Percentiles rank a stretch among this genome's conserved stretches.
Evolutionary conservation across 352 stramenopile species (phyloP).

Genomic region (Pythium apleroticum): DNA sequence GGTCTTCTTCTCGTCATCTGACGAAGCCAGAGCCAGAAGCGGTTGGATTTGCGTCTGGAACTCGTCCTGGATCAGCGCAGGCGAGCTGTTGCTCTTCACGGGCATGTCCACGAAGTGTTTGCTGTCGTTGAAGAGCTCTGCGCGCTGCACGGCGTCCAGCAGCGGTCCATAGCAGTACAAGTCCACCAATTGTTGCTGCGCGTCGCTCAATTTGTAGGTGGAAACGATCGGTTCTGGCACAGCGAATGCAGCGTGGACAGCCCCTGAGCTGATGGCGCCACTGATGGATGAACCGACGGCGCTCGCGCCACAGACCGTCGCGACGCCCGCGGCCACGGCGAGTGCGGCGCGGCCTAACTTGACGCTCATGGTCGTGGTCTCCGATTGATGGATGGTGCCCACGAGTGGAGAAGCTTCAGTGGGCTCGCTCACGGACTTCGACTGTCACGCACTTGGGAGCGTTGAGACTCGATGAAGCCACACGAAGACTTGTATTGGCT

Average conservation of each 20-base stretch:
- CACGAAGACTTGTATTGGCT: no score
- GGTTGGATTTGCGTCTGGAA: slow-evolving; percentile 26
- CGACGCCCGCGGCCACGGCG: slow-evolving; percentile 5
- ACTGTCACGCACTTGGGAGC: no score
- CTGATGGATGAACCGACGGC: background rate
- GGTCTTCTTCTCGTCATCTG: slow-evolving; percentile 18
- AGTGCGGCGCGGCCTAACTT: slow-evolving; percentile 2
- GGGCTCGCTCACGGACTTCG: background rate
- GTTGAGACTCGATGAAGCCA: no score
- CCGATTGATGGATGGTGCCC: background rate
- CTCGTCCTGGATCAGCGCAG: slow-evolving; percentile 35
- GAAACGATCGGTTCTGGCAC: background rate
- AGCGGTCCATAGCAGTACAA: slow-evolving; percentile 57
- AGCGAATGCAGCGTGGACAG: background rate
- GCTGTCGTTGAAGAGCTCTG: slow-evolving; percentile 73
- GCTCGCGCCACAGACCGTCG: slow-evolving; percentile 6
- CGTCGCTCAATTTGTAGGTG: background rate
- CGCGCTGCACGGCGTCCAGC: slow-evolving; percentile 62
- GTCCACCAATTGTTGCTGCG: slow-evolving; percentile 26
- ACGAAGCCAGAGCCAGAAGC: slow-evolving; percentile 6
- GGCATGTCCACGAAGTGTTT: slow-evolving; percentile 92
- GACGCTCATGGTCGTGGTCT: background rate
- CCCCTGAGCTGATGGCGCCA: background rate
- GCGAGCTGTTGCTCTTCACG: slow-evolving; percentile 43
- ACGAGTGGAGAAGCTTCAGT: background rate